Base-by-base conservation (phyloP, 768 basidiomycete species). In the Paxillus rubicundulus region DNA sequence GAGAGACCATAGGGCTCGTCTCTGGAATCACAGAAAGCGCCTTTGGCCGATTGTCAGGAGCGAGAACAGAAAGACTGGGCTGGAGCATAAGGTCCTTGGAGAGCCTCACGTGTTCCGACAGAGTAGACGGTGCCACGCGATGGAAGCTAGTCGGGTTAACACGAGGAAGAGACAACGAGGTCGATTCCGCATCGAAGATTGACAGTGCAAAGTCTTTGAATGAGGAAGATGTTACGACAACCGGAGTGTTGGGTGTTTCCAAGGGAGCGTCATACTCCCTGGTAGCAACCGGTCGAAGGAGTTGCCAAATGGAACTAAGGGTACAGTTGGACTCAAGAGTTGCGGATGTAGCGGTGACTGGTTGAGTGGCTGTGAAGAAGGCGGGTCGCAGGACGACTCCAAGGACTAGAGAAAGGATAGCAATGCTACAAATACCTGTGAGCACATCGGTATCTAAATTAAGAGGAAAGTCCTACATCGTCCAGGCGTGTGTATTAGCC, bases 371-470 rank as follows among this genome's bases (percentile, higher is more conserved):
- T 30, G 52, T 40, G 17, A 62, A 51, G 41, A 71, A 52, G 7
- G 60, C 56, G 18, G 66, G 53, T 18, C 68, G 66, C 36, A 70
- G 60, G 8, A 83, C 72, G 39, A 81, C 32, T 68, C 85, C 74
- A 27, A 87, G 72, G n/a, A 89, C 74, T 36, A 89, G 73, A 36
- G 86, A 86, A 57, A 89, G 70, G 44, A 89, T 65, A 1, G 86
- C 84, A 54, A 89, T 77, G 44, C 87, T 89, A 56, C n/a, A 42
- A 27, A 54, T 39, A 46, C 21, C 24, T 27, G 47, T 63, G 20
- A 62, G 62, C 12, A 50, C 27, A 36, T 50, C 32, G 40, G 55
- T 2, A 53, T 58, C 37, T 57, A 43, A 21, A 17, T 48, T 41
- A 48, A 27, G 51, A 63, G 9, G 38, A 49, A 48, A 38, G 32